A percentile compares a stretch with the other conserved stretches of the same genome.
These are phyloP conservation scores for Tetrapisispora nanseiensis DNA, from an alignment of 805 yeast species.

Conservation along the genomic window DNA sequence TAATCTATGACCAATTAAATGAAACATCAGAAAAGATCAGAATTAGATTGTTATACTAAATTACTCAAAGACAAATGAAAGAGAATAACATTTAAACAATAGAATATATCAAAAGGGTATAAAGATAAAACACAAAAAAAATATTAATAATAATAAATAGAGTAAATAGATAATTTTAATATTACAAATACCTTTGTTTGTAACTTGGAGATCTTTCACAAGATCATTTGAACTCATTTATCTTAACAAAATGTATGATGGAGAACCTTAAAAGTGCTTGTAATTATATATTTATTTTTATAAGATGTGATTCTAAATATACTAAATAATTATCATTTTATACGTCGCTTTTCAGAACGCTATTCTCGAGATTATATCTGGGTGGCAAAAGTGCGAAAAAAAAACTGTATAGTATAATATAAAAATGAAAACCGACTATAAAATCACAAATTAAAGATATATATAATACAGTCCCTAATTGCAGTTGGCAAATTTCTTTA, in stretches of 20 bases:
- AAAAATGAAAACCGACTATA: neutral
- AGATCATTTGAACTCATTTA: no score
- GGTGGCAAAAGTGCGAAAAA: constrained; percentile 15
- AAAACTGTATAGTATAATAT: neutral
- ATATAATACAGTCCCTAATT: neutral
- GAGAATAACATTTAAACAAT: neutral
- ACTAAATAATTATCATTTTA: neutral
- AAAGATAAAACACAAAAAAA: no score
- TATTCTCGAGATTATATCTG: constrained; percentile 2
- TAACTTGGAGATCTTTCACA: no score
- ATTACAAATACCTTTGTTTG: no score
- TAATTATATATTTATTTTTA: no score
- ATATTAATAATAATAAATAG: no score
- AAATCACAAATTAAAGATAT: neutral
- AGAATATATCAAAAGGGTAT: neutral
- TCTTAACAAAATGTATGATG: no score
- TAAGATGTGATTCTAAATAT: no score
- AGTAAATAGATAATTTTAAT: no score
- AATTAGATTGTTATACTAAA: constrained; percentile 78
- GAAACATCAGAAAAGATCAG: constrained; percentile 84
- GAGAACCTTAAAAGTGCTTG: no score
- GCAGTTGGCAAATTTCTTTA: no score
- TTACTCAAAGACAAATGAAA: neutral
- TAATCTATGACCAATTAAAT: constrained; percentile 75
- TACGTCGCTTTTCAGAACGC: neutral